Conservation (phyloP, 1,284 basidiomycete genomes). For the Austropuccinia psidii region DNA sequence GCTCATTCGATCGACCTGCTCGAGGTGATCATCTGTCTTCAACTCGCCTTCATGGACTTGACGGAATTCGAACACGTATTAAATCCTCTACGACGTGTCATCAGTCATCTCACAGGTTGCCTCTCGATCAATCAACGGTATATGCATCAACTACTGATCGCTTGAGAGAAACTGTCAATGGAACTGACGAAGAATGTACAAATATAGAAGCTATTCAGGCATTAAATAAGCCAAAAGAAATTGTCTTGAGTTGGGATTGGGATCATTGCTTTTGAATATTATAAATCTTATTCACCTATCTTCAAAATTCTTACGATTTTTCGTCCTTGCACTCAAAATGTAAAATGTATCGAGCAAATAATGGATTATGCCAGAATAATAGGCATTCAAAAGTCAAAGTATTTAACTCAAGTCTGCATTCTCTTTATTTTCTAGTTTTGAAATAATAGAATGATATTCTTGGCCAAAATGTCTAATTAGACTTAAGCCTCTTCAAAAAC, state of each 20-base stretch:
- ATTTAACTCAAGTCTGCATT: too few relatives aligned
- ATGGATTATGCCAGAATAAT: too few relatives aligned
- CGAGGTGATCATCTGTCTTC: not conserved
- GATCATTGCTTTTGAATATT: conserved; percentile 29
- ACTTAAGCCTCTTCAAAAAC: too few relatives aligned
- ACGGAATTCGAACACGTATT: conserved; percentile 1
- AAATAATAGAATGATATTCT: too few relatives aligned
- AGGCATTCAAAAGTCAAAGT: too few relatives aligned
- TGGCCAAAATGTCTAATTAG: too few relatives aligned
- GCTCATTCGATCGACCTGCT: conserved; percentile 4
- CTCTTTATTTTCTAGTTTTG: too few relatives aligned
- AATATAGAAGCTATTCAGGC: not conserved
- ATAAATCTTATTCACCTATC: not conserved
- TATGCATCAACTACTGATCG: not conserved
- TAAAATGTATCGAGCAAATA: too few relatives aligned
- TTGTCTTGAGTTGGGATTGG: conserved; percentile 34
- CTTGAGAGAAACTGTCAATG: not conserved
- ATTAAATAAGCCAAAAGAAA: not conserved
- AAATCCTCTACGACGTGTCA: not conserved
- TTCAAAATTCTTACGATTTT: too few relatives aligned
- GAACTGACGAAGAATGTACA: not conserved
- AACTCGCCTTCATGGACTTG: not conserved
- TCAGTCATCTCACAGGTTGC: not conserved
- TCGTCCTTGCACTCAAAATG: too few relatives aligned
- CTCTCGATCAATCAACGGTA: not conserved